Evolutionary conservation across 2,329 filamentous ascomycete genomes (phyloP).

Genomic region (Chaetomiaceae sp.): DNA sequence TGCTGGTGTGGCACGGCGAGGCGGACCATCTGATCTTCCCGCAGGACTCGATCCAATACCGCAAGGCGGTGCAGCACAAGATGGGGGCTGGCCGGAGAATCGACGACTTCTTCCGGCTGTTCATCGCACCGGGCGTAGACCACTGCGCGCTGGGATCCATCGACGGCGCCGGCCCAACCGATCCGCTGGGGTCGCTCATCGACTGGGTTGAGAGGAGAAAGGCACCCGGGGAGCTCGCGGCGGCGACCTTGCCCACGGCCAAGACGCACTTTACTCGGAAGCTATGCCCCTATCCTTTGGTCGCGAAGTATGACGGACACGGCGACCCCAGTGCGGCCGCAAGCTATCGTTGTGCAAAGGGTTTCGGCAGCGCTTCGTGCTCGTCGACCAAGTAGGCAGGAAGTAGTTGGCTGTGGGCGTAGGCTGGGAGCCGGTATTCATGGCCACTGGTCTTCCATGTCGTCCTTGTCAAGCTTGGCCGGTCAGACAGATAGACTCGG

Average conservation of each 20-base stretch:
- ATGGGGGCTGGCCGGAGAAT: conserved; percentile 26
- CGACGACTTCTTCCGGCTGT: conserved; percentile 38
- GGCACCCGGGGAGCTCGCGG: not conserved
- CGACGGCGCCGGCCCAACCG: conserved; percentile 17
- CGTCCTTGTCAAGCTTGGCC: too few relatives aligned
- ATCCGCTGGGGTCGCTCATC: conserved; percentile 18
- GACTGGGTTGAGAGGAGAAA: conserved; percentile 19
- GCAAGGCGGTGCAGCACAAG: conserved; percentile 29
- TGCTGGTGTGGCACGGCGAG: conserved; percentile 36
- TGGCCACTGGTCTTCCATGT: too few relatives aligned
- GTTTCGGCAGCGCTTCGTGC: not conserved
- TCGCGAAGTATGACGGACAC: conserved; percentile 1
- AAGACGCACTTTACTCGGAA: not conserved
- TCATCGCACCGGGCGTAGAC: conserved; percentile 46
- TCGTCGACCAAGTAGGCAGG: too few relatives aligned
- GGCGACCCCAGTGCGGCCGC: not conserved
- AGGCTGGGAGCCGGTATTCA: too few relatives aligned
- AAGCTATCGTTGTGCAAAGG: not conserved
- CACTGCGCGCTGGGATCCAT: conserved; percentile 36
- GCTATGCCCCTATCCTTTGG: conserved; percentile 1
- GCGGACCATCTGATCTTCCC: conserved; percentile 34
- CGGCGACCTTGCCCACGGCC: not conserved
- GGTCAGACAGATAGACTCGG: too few relatives aligned
- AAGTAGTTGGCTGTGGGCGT: too few relatives aligned
- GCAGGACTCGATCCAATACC: conserved; percentile 30